phyloP scores from a whole-genome alignment of 192 early-diverging fungal genomes.

The Diversispora eburnea region DNA sequence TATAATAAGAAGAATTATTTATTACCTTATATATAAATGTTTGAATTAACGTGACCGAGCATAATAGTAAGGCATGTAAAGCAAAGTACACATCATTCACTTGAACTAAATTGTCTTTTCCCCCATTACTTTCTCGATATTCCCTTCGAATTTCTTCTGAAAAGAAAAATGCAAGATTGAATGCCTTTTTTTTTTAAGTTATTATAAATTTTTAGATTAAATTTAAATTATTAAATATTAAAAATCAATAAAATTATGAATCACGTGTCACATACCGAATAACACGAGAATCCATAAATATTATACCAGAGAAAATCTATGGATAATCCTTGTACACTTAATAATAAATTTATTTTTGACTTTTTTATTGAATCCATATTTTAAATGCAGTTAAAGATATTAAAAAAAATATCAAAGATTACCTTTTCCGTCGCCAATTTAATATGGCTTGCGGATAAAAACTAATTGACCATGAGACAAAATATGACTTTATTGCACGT shows the following conservation, averaged over 20 bases:
- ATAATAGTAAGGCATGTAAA: conserved; percentile 73
- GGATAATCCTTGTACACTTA: conserved; percentile 78
- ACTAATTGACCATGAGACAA: conserved; percentile 80
- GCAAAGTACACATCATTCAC: conserved; percentile 87
- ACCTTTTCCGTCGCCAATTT: conserved; percentile 72
- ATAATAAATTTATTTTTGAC: neutral
- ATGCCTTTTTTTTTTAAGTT: conserved; percentile 42
- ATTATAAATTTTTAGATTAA: neutral
- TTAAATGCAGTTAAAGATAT: neutral
- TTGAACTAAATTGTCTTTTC: conserved; percentile 66
- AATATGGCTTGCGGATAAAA: conserved; percentile 87
- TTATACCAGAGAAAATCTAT: conserved; percentile 89
- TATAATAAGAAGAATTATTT: neutral
- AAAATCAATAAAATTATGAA: neutral
- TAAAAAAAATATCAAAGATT: neutral
- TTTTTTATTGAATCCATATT: neutral
- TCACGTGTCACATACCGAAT: conserved; percentile 50
- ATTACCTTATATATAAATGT: conserved; percentile 65
- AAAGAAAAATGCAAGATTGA: conserved; percentile 74
- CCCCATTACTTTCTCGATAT: conserved; percentile 67
- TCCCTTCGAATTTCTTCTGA: conserved; percentile 61
- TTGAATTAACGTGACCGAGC: conserved; percentile 58
- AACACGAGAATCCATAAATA: conserved; percentile 80
- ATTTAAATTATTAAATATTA: neutral
- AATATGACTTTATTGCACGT: conserved; percentile 48